These are phyloP conservation scores for Emergomyces africanus DNA, from an alignment of 2,329 filamentous ascomycete species.

Conservation along the genomic window DNA sequence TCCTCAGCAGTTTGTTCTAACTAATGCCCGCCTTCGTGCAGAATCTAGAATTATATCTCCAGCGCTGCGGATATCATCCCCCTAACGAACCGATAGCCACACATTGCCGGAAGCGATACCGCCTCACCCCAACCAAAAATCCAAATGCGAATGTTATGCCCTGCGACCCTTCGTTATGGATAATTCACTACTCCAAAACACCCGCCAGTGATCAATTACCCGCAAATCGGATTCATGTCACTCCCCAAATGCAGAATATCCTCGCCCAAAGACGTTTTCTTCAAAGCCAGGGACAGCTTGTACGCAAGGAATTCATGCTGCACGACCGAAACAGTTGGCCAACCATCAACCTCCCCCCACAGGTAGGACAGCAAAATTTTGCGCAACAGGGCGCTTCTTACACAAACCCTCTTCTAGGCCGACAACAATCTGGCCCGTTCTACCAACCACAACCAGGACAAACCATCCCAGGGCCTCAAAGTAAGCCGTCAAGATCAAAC, in stretches of 20 bases:
- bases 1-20: neutral
- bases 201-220: conserved; percentile 63
- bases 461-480: conserved; percentile 16
- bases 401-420: conserved; percentile 22
- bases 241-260: conserved; percentile 28
- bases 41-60: conserved; percentile 80
- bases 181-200: conserved; percentile 76
- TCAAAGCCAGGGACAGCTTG: conserved; percentile 65
- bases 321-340: conserved; percentile 86
- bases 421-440: conserved; percentile 20
- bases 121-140: conserved; percentile 59
- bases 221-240: conserved; percentile 41
- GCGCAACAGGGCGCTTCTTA: conserved; percentile 35
- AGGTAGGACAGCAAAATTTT: conserved; percentile 40
- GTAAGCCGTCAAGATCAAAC: conserved; percentile 30
- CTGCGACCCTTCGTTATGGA: conserved; percentile 72
- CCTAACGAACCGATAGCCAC: conserved; percentile 58
- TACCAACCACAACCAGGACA: conserved; percentile 20
- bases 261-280: conserved; percentile 42
- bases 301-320: conserved; percentile 89
- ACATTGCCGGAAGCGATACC: conserved; percentile 75
- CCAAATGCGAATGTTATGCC: conserved; percentile 56
- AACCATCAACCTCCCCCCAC: conserved; percentile 56
- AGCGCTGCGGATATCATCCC: conserved; percentile 67
- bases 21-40: conserved; percentile 26